Base-by-base conservation (phyloP, 2,329 filamentous ascomycete genomes). In the Scedosporium aurantiacum region DNA sequence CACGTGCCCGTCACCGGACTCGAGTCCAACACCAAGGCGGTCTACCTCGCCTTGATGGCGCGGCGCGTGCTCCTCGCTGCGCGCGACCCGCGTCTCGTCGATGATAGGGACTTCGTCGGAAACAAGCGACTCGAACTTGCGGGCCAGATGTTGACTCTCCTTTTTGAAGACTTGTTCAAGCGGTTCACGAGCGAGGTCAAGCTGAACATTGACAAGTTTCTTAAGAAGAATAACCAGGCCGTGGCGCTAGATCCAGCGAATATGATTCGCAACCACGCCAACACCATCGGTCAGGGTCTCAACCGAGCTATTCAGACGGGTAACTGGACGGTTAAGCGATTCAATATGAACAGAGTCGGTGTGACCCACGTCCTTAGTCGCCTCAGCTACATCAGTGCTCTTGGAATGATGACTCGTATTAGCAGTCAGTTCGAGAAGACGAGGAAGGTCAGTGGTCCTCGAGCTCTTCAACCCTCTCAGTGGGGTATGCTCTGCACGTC, bases 371-470 rank as follows among this genome's bases (percentile, higher is more conserved):
- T 99, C 47, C 80, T 99, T 57, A 97, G 93, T 74, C 86, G 94
- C 65, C 79, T 99, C 61, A 97, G 93, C 73, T 99, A 97, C 71
- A 97, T 99, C 72, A 90, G 89, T 65, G 94, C 94, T 28, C 83
- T 99, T 28, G 95, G 95, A 64, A 99, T 99, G 95, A 99, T 99
- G 94, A 99, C 94, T 14, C 84, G 94, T 73, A 97, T 99, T 69
- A 94, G 89, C 73, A 95, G 90, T 81, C 94, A 99, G 76, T 99
- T 99, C 70, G 94, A 99, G 72, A 99, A 99, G 81, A 97, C 94
- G 2, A 81, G 94, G 67, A 99, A 99, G 75, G 92, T 99, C 64
- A 92, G 88, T 70, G 95, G 95, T 66, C 94, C 95, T 68, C 87
- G 94, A 82, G 94, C 95, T 18, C 80, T 99, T 57, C 94, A 99